Base-by-base conservation (phyloP, 768 basidiomycete species). In the Calocybe cyanea region DNA sequence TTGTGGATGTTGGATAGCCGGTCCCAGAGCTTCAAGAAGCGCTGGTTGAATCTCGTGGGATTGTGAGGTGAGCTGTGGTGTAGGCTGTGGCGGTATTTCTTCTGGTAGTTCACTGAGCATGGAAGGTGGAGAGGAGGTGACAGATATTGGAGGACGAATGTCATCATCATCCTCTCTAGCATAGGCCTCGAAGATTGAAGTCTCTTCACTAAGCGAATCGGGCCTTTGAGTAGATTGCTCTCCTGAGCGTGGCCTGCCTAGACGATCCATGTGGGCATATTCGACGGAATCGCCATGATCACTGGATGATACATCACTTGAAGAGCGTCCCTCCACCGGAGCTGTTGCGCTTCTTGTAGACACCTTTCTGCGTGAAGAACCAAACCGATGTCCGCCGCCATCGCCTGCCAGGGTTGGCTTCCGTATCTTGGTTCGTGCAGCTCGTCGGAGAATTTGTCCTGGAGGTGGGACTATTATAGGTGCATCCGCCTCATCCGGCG, bases 351-450 rank as follows among this genome's bases (percentile, higher is more conserved):
- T 52, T 46, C 63, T 62, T 49, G 57, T 47, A 13, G 65, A 58
- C 11, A 59, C 59, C 14, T 66, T 66, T 37, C 75, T 60, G 43
- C 74, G 66, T 13, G 70, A 67, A 19, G 78, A 64, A 28, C 76
- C 75, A 65, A 94, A 94, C 9, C 92, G 84, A 73, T 90, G 90
- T 1, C 88, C 88, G 25, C 78, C 82, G 9, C 86, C 87, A 63
- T 88, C 90, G 18, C 82, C 87, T 11, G 78, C 74, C 5, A 85
- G 63, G 4, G 80, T 78, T 11, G 83, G 73, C 68, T 98, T 99
- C 28, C 95, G 85, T 55, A 98, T 96, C 71, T 92, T 93, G 1
- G 96, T 99, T 11, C 95, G 82, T 3, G 92, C 92, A 8, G 92
- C 81, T 30, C 96, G 86, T 17, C 92, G 87, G 10, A 99, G 75